Evolutionary conservation across 2,329 filamentous ascomycete species (phyloP).

Genomic region (Fusarium dimerum): DNA sequence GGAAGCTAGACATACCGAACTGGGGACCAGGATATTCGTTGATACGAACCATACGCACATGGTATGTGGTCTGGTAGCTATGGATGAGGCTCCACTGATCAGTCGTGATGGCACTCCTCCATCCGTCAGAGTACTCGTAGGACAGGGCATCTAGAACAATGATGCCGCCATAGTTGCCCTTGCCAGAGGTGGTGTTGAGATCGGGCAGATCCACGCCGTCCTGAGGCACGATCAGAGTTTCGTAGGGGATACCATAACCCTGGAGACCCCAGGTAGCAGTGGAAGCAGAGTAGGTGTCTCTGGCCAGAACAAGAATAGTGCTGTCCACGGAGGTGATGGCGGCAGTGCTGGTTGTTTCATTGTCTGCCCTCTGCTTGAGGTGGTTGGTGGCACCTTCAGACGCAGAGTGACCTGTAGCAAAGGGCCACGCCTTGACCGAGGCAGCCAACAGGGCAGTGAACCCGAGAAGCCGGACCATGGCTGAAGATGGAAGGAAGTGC

Average conservation of each 20-base stretch:
- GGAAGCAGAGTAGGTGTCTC: conserved; percentile 2
- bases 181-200: conserved; percentile 6
- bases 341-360: neutral
- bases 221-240: conserved; percentile 11
- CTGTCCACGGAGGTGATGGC: conserved; percentile 7
- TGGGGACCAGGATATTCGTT: conserved; percentile 14
- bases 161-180: conserved; percentile 15
- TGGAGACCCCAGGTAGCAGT: conserved; percentile 9
- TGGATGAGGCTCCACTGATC: conserved; percentile 14
- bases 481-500: neutral
- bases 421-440: neutral
- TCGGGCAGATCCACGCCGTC: conserved; percentile 8
- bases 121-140: conserved; percentile 12
- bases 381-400: neutral
- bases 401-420: neutral
- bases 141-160: conserved; percentile 13
- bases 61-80: conserved; percentile 14
- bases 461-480: neutral
- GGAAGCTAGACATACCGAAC: conserved; percentile 8
- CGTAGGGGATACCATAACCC: conserved; percentile 17
- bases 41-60: conserved; percentile 18
- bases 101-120: conserved; percentile 15
- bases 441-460: neutral
- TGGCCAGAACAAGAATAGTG: conserved; percentile 8
- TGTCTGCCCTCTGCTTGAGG: neutral